Percentiles rank a stretch among this genome's conserved stretches.
Evolutionary conservation across 1,139 yeast genomes (phyloP).

Genomic region (Yamadazyma pseudoaaseri): DNA sequence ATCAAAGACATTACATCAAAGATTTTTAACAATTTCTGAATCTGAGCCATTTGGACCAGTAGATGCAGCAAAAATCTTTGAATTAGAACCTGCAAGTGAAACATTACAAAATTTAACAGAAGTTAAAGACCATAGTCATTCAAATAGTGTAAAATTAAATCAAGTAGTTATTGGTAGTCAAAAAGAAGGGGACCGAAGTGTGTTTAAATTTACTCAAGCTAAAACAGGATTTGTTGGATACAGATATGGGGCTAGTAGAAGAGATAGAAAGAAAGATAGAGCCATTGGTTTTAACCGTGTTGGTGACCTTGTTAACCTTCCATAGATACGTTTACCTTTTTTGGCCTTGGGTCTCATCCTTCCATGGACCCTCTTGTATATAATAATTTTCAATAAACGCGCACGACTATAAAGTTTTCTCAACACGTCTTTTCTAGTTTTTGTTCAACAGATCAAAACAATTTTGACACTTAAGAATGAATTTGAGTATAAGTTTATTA

Average conservation of each 20-base stretch:
- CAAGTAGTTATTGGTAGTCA: conserved; percentile 49
- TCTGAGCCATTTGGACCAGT: conserved; percentile 96
- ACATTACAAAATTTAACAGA: conserved; percentile 68
- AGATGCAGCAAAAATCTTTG: conserved; percentile 88
- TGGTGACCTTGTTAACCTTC: conserved; percentile 53
- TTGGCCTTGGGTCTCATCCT: too few species aligned
- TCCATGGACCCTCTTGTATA: conserved; percentile 4
- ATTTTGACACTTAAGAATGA: conserved; percentile 1
- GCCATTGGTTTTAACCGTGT: conserved; percentile 70
- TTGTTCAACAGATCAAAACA: conserved; percentile 3
- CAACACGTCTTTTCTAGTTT: conserved; percentile 10
- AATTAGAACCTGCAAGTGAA: conserved; percentile 79
- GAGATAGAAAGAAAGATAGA: conserved; percentile 87
- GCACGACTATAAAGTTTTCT: conserved; percentile 1
- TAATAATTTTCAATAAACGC: conserved; percentile 1
- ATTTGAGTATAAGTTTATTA: conserved; percentile 1
- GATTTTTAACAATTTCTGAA: conserved; percentile 88
- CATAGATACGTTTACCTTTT: too few species aligned
- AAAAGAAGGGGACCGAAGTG: conserved; percentile 56
- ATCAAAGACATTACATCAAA: conserved; percentile 74
- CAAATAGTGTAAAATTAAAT: conserved; percentile 20
- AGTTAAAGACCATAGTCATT: conserved; percentile 36
- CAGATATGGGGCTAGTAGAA: conserved; percentile 88
- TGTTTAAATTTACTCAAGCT: conserved; percentile 73
- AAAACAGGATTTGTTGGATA: conserved; percentile 82